Evolutionary conservation across 805 yeast species (phyloP), one percentile per base, ranked within the genome.

Genomic region (Candida patagonica): DNA sequence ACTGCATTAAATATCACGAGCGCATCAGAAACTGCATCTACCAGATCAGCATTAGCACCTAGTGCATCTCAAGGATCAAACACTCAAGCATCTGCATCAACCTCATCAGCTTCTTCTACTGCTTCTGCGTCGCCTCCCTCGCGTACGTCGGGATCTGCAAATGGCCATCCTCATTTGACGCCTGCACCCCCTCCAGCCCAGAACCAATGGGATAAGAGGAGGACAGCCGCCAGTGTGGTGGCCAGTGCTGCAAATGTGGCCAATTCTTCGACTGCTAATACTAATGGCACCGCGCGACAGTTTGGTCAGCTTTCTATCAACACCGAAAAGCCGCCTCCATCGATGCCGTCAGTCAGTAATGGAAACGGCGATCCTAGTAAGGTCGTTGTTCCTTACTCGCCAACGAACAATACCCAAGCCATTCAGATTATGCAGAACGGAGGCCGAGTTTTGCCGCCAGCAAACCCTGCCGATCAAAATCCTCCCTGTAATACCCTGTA

Each of bases 391-490:
- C 56, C 58, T 6, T 55, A 55, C 41, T 53, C 56, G 15, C 58
- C 59, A 9, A 50, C 51, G 8, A 54, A 54, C 39, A 52, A 53
- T 27, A 47, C 51, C 10, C 53, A 53, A 33, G 55, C 65, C 4
- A 45, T 60, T 21, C 61, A 61, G 40, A 61, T 58, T 27, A 51
- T 61, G 44, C 66, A 61, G 45, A 57, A 48, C 36, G 66, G 66
- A 8, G 66, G 66, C 9, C 53, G 64, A 24, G 60, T 58, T 26
- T 47, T 66, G 38, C 70, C 70, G 4, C 70, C 69, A 2, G 95
- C 95, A 1, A 89, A 89, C 55, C 98, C 98, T 5, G 97, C 98
- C 2, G 98, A 92, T 61, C 98, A 92, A 63, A 92, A 92, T 57
- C 97, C 98, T 3, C 98, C 98, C 6, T 92, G 98, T 65, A 92